A percentile compares a stretch with the other conserved stretches of the same genome.
Conservation (phyloP, 2,329 filamentous ascomycete species). For the Trichoderma cornu-damae region DNA sequence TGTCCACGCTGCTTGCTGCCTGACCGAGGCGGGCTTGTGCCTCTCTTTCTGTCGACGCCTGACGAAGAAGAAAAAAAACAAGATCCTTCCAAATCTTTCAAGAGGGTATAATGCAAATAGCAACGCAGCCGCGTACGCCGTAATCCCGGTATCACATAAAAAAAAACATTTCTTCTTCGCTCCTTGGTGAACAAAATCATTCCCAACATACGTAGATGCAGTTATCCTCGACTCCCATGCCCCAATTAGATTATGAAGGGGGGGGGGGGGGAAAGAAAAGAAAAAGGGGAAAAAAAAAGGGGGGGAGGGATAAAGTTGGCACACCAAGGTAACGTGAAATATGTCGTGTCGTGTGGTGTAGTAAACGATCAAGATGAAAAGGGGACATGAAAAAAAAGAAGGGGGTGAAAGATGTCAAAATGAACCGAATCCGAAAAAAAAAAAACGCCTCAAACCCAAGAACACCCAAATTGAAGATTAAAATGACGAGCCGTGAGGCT, state of each 20-base stretch:
- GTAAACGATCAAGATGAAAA: neutral
- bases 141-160: neutral
- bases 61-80: neutral
- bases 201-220: slow-evolving; percentile 3
- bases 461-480: neutral
- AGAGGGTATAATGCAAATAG: slow-evolving; percentile 6
- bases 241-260: neutral
- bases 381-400: neutral
- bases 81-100: neutral
- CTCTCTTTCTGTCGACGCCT: slow-evolving; percentile 11
- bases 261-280: too few species aligned
- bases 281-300: neutral
- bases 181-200: neutral
- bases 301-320: neutral
- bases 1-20: neutral
- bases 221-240: neutral
- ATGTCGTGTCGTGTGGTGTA: neutral
- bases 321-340: neutral
- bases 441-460: slow-evolving; percentile 13
- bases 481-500: slow-evolving; percentile 29
- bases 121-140: slow-evolving; percentile 2
- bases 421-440: slow-evolving; percentile 5
- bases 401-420: neutral
- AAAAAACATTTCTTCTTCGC: neutral
- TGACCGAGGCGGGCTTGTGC: neutral